Evolutionary conservation across 306 rosid species (phyloP), one percentile per base, ranked within the genome.

Genomic region (Lithocarpus polystachyus): DNA sequence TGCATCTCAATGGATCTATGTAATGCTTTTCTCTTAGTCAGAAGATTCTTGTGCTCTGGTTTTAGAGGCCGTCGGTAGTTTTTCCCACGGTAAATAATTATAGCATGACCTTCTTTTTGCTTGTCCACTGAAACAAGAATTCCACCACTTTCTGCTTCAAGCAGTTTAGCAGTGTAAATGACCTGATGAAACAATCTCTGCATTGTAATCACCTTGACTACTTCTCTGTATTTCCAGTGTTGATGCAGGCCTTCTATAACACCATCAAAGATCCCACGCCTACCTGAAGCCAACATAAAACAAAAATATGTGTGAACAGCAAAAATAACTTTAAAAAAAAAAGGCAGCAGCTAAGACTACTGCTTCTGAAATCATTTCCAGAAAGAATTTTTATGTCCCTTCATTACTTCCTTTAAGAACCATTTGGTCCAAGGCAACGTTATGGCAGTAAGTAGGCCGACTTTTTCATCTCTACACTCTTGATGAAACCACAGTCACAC

Each of bases 181-280:
- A 92, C 94, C 78, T 76, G 91, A 26, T 74, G 77, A 59, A 85
- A 76, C 60, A 55, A 65, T 86, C 83, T 92, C 86, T 94, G 98
- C 96, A 85, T 94, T 2, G 96, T 90, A 56, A 94, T 87, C 69
- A 94, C 92, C 81, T 92, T 94, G n/a, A 83, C 97, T 19, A 94
- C 85, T 89, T 94, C 98, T 81, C 91, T 92, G 84, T 89, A 88
- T 83, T 94, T 94, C 98, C 97, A 94, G 20, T 94, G 94, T 79
- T 94, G 98, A 82, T 82, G 90, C 62, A 94, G 69, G 43, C 97
- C 92, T 89, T 92, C 98, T 76, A 92, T 72, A 15, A 94, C 92
- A 60, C 98, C 98, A 81, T 86, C 91, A 73, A 94, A 94, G 43
- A 94, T 37, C 35, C 98, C 97, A 61, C 97, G 94, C 82, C 98